Percentiles rank a stretch among this genome's conserved stretches.
phyloP scores from a whole-genome alignment of 306 rosid genomes.

The Morella rubra region DNA sequence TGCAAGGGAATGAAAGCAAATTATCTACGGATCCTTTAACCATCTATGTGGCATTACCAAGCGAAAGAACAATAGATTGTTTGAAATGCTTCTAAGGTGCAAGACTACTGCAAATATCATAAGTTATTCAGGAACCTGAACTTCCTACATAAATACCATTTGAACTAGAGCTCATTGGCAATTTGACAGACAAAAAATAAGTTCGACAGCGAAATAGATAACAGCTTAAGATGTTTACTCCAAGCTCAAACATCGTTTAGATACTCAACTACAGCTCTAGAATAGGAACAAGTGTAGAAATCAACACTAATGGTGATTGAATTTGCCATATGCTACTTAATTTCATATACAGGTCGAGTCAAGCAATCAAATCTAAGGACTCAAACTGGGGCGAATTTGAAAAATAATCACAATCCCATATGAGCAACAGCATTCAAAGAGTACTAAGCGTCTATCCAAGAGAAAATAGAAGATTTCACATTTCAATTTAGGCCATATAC shows the following conservation, averaged over 20 bases:
- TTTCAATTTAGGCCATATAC: too few species aligned
- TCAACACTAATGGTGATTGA: not conserved
- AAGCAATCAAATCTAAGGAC: not conserved
- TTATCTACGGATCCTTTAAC: too few species aligned
- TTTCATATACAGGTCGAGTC: not conserved
- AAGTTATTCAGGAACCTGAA: slow-evolving; percentile 2
- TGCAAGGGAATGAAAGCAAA: too few species aligned
- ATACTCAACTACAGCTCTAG: not conserved
- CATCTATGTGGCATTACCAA: too few species aligned
- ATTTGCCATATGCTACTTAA: not conserved
- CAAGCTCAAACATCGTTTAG: too few species aligned
- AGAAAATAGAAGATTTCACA: not conserved
- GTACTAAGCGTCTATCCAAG: not conserved
- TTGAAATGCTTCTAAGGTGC: not conserved
- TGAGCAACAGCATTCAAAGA: not conserved
- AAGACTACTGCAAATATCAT: not conserved
- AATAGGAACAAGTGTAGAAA: not conserved
- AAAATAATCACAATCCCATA: not conserved
- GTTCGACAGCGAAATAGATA: not conserved
- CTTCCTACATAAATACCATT: slow-evolving; percentile 15
- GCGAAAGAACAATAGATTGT: too few species aligned
- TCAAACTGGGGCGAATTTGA: not conserved
- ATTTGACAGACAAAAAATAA: not conserved
- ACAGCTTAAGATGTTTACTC: not conserved
- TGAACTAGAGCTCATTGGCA: not conserved